Evolutionary conservation across 2,329 filamentous ascomycete species (phyloP).

Genomic region (Pestalotiopsis sp.): DNA sequence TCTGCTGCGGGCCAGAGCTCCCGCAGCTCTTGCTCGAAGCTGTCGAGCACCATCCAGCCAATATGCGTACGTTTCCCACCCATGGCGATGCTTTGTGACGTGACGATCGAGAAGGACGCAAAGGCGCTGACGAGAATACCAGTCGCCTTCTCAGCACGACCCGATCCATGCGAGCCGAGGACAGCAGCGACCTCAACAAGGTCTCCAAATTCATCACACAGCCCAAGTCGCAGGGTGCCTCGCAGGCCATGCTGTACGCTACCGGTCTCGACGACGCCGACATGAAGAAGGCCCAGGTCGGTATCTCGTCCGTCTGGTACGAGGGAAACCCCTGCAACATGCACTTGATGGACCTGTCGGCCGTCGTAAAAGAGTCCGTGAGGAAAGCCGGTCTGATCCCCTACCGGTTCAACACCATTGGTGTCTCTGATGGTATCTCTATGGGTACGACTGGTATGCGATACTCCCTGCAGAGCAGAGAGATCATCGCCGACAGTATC

Average conservation of each 20-base stretch:
- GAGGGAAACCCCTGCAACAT: constrained; percentile 99
- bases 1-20: constrained; percentile 32
- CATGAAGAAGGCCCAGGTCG: constrained; percentile 95
- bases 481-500: constrained; percentile 95
- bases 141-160: constrained; percentile 57
- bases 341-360: constrained; percentile 90
- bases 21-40: constrained; percentile 29
- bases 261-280: constrained; percentile 85
- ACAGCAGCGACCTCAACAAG: constrained; percentile 72
- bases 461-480: constrained; percentile 87
- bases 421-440: constrained; percentile 95
- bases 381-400: constrained; percentile 77
- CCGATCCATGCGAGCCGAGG: constrained; percentile 44
- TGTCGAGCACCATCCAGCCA: constrained; percentile 25
- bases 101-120: not conserved
- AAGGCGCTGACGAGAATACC: not conserved
- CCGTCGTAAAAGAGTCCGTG: constrained; percentile 67
- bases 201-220: constrained; percentile 87
- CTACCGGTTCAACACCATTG: constrained; percentile 99
- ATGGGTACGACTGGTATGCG: constrained; percentile 99
- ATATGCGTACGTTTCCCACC: constrained; percentile 27
- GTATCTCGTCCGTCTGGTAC: constrained; percentile 98
- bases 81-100: not conserved
- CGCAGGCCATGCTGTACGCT: constrained; percentile 98
- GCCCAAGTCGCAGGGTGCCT: constrained; percentile 96